Conservation (phyloP, 1,284 basidiomycete genomes). For the Ustilago esculenta region DNA sequence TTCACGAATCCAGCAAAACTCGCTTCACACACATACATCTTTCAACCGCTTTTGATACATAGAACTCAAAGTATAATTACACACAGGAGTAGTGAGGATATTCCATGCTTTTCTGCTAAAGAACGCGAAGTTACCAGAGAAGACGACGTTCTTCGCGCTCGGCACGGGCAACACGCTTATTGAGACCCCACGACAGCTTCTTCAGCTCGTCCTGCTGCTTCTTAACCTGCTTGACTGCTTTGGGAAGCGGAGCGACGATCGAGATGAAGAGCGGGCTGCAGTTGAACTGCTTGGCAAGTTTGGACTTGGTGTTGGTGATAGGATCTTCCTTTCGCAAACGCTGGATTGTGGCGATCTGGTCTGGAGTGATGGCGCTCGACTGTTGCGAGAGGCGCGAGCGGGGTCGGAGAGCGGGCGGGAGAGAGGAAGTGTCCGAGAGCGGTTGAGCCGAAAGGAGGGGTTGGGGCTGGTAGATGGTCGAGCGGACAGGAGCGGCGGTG, state of each 20-base stretch:
- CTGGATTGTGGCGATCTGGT: slow-evolving; percentile 58
- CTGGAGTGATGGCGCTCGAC: slow-evolving; percentile 23
- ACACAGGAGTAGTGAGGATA: too few species aligned
- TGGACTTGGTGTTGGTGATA: slow-evolving; percentile 43
- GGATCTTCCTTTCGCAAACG: slow-evolving; percentile 52
- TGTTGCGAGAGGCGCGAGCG: slow-evolving; percentile 9
- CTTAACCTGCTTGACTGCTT: slow-evolving; percentile 42
- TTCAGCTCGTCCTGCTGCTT: slow-evolving; percentile 40
- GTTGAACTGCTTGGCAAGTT: slow-evolving; percentile 55
- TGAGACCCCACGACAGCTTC: slow-evolving; percentile 54
- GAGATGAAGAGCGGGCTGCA: slow-evolving; percentile 57
- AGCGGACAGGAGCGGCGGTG: slow-evolving; percentile 25
- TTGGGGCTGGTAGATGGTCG: slow-evolving; percentile 39
- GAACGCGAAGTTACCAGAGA: slow-evolving; percentile 57
- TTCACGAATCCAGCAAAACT: too few species aligned
- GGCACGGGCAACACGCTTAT: slow-evolving; percentile 53
- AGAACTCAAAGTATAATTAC: too few species aligned
- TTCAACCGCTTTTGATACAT: too few species aligned
- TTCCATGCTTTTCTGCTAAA: too few species aligned
- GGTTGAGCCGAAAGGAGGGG: slow-evolving; percentile 39
- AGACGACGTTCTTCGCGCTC: slow-evolving; percentile 52
- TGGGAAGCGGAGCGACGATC: slow-evolving; percentile 59
- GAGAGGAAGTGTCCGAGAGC: slow-evolving; percentile 5
- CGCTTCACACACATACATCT: too few species aligned
- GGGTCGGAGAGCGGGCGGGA: slow-evolving; percentile 47